Evolutionary conservation across 2,329 filamentous ascomycete species (phyloP), one percentile per base, ranked within the genome.

Genomic region (Coniella vitis): DNA sequence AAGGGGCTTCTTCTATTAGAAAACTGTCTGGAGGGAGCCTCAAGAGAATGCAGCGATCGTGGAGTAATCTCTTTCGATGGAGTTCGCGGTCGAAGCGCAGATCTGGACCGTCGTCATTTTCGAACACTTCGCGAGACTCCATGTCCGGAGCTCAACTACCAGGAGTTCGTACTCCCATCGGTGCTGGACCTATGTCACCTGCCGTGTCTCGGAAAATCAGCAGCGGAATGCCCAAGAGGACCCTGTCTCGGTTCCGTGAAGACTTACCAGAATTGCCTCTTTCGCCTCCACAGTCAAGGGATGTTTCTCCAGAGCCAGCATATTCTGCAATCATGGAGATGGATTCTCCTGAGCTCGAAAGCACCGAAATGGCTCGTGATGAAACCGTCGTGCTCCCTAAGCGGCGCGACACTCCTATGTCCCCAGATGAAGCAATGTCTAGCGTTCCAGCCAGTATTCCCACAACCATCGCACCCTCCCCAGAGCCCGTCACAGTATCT

Each of bases 241-340:
- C 89, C 4, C 84, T 87, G 66, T 96, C 90, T 34, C 90, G 88
- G 48, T 97, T 97, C 69, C 80, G 87, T 42, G 91, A 97, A 69
- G 90, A 96, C 60, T 75, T 96, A 12, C 90, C 90, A 4, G 91
- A 96, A 61, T 76, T 89, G 45, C 86, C 88, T 2, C 66, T 90
- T 12, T 93, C 90, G n/a, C 88, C 89, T 9, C 87, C 90, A 8
- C 85, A 88, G 54, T 94, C 90, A 1, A 78, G 86, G 21, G 71
- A 90, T 21, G 85, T 89, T 54, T 90, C 89, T 1, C 87, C 87
- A 1, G 87, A 90, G 57, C 77, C 55, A 3, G 37, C 61, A 19
- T 59, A 60, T 8, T 49, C 60, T 4, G 61, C 65, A 12, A 58
- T 60, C 4, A 45, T 52, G 21, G 49, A 54, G 25, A 51, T 56